Base-by-base conservation (phyloP, 2,329 filamentous ascomycete genomes). In the Amylocarpus encephaloides region DNA sequence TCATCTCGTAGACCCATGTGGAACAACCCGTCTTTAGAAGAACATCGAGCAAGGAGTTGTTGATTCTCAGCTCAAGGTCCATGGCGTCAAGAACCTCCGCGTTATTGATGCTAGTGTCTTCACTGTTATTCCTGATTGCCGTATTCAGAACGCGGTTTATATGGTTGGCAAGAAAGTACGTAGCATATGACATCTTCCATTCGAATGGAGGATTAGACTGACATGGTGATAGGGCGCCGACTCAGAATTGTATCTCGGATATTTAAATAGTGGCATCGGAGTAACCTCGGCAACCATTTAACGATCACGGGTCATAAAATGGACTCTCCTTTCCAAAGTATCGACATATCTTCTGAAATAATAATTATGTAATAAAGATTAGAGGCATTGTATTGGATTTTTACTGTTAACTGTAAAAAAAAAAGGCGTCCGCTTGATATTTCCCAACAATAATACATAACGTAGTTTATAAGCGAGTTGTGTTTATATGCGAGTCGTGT, bases 81-180 rank as follows among this genome's bases (percentile, higher is more conserved):
- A 77, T 52, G 78, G 78, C 0, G 64, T 80, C 43, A 70, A 73
- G 47, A 73, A 71, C 18, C 69, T 82, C 2, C 71, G 78, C 7
- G 70, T 82, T 10, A 72, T 75, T 32, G 78, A 82, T 60, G 77
- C 78, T 0, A 78, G 74, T 0, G 64, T 79, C 18, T 74, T 81
- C 11, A 78, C 78, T 0, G 69, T 80, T 7, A 62, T 78, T 72
- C 63, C 77, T 62, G 51, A 78, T 71, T 70, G 78, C 67, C 72
- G 78, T 1, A 80, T 80, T 43, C 78, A 82, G 62, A 80, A 79
- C 50, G 71, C 75, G 2, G 78, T 82, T 2, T 83, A 83, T 56
- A 78, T 77, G 73, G 61, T 81, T 50, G 79, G 69, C 4, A 79
- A 83, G 61, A 82, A 76, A 67, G 44, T 40, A 7, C 5, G 38